Base-by-base conservation (phyloP, 2,329 filamentous ascomycete species). In the Trichoderma asperellum region DNA sequence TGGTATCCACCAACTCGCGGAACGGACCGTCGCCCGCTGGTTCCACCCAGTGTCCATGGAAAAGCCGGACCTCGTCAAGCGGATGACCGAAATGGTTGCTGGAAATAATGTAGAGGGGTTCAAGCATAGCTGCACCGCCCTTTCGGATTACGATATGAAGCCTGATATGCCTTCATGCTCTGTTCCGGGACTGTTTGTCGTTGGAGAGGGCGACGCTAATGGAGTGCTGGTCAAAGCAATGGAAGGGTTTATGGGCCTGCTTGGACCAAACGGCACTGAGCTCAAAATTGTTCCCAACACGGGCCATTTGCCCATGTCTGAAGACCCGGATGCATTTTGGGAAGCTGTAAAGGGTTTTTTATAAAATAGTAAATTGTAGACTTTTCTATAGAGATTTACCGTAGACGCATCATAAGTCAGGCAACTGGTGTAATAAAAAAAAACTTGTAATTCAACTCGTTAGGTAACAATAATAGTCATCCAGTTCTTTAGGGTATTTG, bases 241-340 rank as follows among this genome's bases (percentile, higher is more conserved):
- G 92, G 88, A 90, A 66, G 88, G 88, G 16, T 93, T 94, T 85
- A 88, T 85, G 67, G 83, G 79, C 0, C 77, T 81, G 21, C 77
- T 93, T 53, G 89, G 90, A 0, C 78, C 81, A 11, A 77, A 79
- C 0, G 87, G 86, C 0, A 86, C 85, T 0, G 84, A 87, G 70
- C 84, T 94, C 72, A 88, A 85, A 76, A 79, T 91, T 69, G 86
- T 96, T 11, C 87, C 91, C 0, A 82, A 85, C 10, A 89, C 92
- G 0, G 93, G 93, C 0, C 93, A 97, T 81, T 79, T 97, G 75
- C 93, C 93, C 0, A 96, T 96, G 92, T 89, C 89, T 59, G 93
- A 96, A 80, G 86, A 88, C 73, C 89, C 92, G 0, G 80, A 83
- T 68, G 88, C 85, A 4, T 94, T 94, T 77, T 90, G 90, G 76